Evolutionary conservation across 2,329 filamentous ascomycete genomes (phyloP), one percentile per base, ranked within the genome.

Genomic region (Calycina herbarum): DNA sequence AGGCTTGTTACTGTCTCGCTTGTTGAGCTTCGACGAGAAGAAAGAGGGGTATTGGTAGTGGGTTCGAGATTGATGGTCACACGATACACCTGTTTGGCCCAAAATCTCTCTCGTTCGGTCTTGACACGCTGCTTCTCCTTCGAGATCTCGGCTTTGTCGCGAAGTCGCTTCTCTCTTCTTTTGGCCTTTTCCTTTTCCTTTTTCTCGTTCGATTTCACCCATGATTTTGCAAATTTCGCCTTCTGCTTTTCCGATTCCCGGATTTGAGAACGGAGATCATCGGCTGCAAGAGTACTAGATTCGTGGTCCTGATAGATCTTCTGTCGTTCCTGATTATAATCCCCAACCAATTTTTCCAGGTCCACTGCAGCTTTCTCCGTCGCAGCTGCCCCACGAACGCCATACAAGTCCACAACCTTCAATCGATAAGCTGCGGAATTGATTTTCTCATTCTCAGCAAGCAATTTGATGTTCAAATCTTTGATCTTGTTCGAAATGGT

Each of bases 21-120:
- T 13, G 83, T 69, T 0, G 84, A 86, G 59, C 73, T 79, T 27
- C 83, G 81, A 8, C 83, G 80, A 11, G 84, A 85, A 0, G 82
- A 81, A 40, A 68, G 64, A 3, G 81, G 80, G 0, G 82, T 82
- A 57, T 78, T 74, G 35, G 65, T 70, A n/a, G 77, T 71, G 20
- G 78, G 79, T 57, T 85, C 83, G 29, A 86, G 77, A n/a, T 78
- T 82, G 72, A 86, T 81, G 24, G 78, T 82, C 54, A 85, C 76
- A 1, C 77, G 76, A 72, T 83, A 85, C 70, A 80, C 81, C 42
- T 77, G 77, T 61, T 79, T 80, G 4, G 83, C 81, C 84, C 83
- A 86, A 71, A 83, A 84, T 2, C 73, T 74, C 42, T 79, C 74
- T 58, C 79, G 75, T 69, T 85, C 82, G 15, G 70, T 71, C 38